These are phyloP conservation scores for Scopulariopsis brevicaulis DNA, from an alignment of 2,329 filamentous ascomycete species.

Conservation along the genomic window DNA sequence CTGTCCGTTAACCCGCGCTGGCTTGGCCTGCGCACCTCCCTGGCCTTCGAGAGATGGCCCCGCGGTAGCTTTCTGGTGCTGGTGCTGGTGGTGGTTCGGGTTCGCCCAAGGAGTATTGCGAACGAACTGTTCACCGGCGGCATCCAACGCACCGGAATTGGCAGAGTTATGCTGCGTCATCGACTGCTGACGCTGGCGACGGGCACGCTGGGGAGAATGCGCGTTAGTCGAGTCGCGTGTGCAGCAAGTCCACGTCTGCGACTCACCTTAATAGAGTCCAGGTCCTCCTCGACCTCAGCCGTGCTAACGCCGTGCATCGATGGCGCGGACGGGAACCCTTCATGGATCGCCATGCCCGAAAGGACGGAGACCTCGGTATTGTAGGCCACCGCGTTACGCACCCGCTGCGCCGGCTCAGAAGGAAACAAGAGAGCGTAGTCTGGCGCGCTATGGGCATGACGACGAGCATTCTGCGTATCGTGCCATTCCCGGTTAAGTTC, in stretches of 20 bases:
- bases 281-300: slow-evolving; percentile 72
- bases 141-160: slow-evolving; percentile 26
- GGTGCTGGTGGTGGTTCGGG: slow-evolving; percentile 45
- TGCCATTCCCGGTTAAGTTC: slow-evolving; percentile 84
- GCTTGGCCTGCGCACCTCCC: slow-evolving; percentile 38
- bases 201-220: neutral
- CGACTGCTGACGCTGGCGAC: slow-evolving; percentile 4
- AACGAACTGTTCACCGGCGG: slow-evolving; percentile 75
- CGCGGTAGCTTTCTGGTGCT: neutral
- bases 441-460: slow-evolving; percentile 67
- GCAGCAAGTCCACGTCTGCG: slow-evolving; percentile 13
- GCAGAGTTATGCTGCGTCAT: slow-evolving; percentile 1
- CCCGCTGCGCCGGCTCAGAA: slow-evolving; percentile 62
- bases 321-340: slow-evolving; percentile 93
- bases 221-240: slow-evolving; percentile 11
- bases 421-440: slow-evolving; percentile 78
- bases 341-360: slow-evolving; percentile 83
- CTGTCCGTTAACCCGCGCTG: slow-evolving; percentile 16
- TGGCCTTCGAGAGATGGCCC: neutral
- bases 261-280: slow-evolving; percentile 73
- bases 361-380: slow-evolving; percentile 91
- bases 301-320: slow-evolving; percentile 62
- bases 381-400: slow-evolving; percentile 80
- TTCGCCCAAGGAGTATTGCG: slow-evolving; percentile 91
- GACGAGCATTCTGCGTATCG: slow-evolving; percentile 79